phyloP scores from a whole-genome alignment of 352 stramenopile species.

The Aphanomyces stellatus region DNA sequence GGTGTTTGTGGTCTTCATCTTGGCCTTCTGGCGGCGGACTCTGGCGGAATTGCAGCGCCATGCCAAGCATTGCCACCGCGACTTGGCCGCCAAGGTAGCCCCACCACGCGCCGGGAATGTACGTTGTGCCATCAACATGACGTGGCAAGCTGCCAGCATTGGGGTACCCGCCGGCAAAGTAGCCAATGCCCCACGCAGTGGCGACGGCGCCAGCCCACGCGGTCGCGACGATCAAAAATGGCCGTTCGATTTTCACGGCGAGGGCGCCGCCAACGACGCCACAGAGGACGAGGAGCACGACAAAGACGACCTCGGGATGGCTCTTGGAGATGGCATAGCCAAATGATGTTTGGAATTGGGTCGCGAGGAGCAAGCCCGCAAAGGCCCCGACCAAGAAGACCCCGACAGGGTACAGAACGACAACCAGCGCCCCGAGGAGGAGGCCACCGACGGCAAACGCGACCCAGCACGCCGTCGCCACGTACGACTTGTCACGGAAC shows the following conservation, averaged over 20 bases:
- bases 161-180: slow-evolving; percentile 27
- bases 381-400: slow-evolving; percentile 34
- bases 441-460: slow-evolving; percentile 32
- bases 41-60: slow-evolving; percentile 18
- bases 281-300: slow-evolving; percentile 37
- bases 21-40: no score
- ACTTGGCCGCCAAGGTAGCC: slow-evolving; percentile 31
- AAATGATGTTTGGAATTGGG: slow-evolving; percentile 39
- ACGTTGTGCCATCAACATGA: slow-evolving; percentile 23
- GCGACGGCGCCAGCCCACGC: slow-evolving; percentile 42
- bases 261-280: slow-evolving; percentile 33
- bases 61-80: slow-evolving; percentile 28
- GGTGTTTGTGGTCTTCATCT: no score
- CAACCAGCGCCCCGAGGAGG: slow-evolving; percentile 26
- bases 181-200: slow-evolving; percentile 49
- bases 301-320: slow-evolving; percentile 32
- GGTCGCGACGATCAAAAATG: slow-evolving; percentile 42
- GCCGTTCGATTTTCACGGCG: slow-evolving; percentile 43
- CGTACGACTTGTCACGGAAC: slow-evolving; percentile 28
- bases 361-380: slow-evolving; percentile 33
- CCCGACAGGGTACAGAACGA: slow-evolving; percentile 35
- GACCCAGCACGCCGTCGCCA: slow-evolving; percentile 40
- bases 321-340: slow-evolving; percentile 27
- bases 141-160: not conserved
- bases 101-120: slow-evolving; percentile 21